Conservation (phyloP, 345 rosid species). For the Carallia brachiata region DNA sequence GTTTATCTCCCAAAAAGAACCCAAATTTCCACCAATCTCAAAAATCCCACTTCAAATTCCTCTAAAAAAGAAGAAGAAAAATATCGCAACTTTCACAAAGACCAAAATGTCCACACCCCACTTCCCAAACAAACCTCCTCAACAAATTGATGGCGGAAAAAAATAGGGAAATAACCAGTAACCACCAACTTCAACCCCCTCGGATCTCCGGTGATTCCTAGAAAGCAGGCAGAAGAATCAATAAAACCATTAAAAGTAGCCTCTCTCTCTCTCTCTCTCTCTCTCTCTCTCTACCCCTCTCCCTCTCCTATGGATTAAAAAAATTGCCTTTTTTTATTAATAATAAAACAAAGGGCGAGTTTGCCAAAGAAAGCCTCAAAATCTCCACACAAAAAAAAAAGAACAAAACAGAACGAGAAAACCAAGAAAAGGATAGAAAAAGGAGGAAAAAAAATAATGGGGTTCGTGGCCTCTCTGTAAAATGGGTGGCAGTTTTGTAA, state of each 20-base stretch:
- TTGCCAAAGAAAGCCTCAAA: background rate
- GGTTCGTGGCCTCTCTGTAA: slow-evolving; percentile 6
- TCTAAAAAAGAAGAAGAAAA: background rate
- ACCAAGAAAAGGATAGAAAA: no score
- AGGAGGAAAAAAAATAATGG: background rate
- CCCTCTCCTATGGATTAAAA: background rate
- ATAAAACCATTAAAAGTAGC: slow-evolving; percentile 14
- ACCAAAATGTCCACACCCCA: background rate
- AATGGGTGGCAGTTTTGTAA: slow-evolving; percentile 17
- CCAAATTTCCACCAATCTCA: background rate
- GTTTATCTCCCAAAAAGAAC: no score
- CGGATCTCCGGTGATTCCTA: slow-evolving; percentile 20
- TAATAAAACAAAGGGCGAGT: background rate
- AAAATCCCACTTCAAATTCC: slow-evolving; percentile 11
- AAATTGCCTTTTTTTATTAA: no score
- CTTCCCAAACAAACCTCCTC: background rate
- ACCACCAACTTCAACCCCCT: background rate
- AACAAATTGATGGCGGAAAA: background rate
- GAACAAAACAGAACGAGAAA: background rate
- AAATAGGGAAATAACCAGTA: background rate
- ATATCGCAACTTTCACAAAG: background rate
- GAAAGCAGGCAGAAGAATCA: background rate
- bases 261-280: slow-evolving; percentile 5
- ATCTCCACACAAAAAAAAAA: background rate
- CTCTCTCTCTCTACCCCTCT: no score